Evolutionary conservation across 495 filamentous ascomycete species (phyloP).

Genomic region (Xylaria acuta): DNA sequence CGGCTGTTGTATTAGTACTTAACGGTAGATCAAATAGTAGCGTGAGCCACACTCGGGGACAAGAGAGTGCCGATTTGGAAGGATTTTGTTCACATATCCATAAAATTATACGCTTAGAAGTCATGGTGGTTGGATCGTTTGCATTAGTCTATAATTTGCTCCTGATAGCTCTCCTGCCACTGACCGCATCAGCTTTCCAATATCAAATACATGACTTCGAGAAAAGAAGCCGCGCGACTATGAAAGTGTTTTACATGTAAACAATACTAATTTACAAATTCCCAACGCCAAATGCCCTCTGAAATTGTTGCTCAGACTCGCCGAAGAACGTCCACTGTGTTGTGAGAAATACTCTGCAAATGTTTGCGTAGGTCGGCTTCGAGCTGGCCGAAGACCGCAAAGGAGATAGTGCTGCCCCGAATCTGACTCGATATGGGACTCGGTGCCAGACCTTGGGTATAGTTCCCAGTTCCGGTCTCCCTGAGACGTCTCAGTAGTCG

Average conservation of each 20-base stretch:
- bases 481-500: slow-evolving; percentile 25
- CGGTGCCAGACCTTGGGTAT: slow-evolving; percentile 13
- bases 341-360: slow-evolving; percentile 23
- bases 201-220: slow-evolving; percentile 10
- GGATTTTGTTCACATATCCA: slow-evolving; percentile 11
- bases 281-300: slow-evolving; percentile 23
- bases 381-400: slow-evolving; percentile 27
- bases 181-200: neutral
- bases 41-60: slow-evolving; percentile 13
- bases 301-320: slow-evolving; percentile 6
- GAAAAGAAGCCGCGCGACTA: neutral
- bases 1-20: neutral
- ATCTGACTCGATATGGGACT: slow-evolving; percentile 4
- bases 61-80: slow-evolving; percentile 1
- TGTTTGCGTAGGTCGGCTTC: slow-evolving; percentile 28
- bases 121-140: neutral
- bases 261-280: slow-evolving; percentile 22
- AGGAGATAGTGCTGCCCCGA: slow-evolving; percentile 21
- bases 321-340: slow-evolving; percentile 25
- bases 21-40: slow-evolving; percentile 15
- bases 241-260: slow-evolving; percentile 18
- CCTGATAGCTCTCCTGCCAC: slow-evolving; percentile 6
- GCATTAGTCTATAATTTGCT: slow-evolving; percentile 16
- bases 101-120: neutral
- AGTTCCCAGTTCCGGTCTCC: slow-evolving; percentile 19